A percentile compares a stretch with the other conserved stretches of the same genome.
phyloP scores from a whole-genome alignment of 257 asterid genomes.

The Fraxinus cuspidata region DNA sequence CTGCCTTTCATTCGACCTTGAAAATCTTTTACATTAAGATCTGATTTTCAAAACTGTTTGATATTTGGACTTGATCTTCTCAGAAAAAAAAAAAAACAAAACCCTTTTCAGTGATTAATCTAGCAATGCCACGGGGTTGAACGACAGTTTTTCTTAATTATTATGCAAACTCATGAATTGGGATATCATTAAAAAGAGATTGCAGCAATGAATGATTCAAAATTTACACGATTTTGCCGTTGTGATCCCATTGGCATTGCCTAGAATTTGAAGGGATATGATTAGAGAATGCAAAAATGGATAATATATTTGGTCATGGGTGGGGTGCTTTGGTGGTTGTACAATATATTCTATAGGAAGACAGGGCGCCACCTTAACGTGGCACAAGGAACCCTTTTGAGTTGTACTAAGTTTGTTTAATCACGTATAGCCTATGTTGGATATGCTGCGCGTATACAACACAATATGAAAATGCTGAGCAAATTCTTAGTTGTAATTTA shows the following conservation, averaged over 20 bases:
- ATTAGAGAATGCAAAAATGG: constrained; percentile 22
- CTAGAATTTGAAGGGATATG: constrained; percentile 32
- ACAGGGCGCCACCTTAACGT: constrained; percentile 29
- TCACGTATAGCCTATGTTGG: constrained; percentile 39
- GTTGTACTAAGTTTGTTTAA: constrained; percentile 51
- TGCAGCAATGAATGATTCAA: constrained; percentile 29
- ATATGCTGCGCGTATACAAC: constrained; percentile 33
- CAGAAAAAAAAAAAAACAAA: background rate
- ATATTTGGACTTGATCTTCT: background rate
- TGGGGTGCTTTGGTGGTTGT: constrained; percentile 25
- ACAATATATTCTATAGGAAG: constrained; percentile 23
- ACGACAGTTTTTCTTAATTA: background rate
- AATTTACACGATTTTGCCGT: constrained; percentile 12
- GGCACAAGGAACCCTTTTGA: constrained; percentile 48
- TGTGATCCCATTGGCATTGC: constrained; percentile 35
- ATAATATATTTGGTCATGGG: constrained; percentile 29
- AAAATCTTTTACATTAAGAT: background rate
- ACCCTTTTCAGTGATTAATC: constrained; percentile 1
- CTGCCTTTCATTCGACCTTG: constrained; percentile 28
- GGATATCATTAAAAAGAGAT: constrained; percentile 7
- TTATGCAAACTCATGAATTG: constrained; percentile 17
- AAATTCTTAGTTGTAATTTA: background rate
- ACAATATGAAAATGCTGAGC: background rate
- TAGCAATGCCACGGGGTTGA: background rate
- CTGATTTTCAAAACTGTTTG: background rate